These are phyloP conservation scores for Leucocoprinus leucothites DNA, from an alignment of 768 basidiomycete genomes.

Conservation along the genomic window DNA sequence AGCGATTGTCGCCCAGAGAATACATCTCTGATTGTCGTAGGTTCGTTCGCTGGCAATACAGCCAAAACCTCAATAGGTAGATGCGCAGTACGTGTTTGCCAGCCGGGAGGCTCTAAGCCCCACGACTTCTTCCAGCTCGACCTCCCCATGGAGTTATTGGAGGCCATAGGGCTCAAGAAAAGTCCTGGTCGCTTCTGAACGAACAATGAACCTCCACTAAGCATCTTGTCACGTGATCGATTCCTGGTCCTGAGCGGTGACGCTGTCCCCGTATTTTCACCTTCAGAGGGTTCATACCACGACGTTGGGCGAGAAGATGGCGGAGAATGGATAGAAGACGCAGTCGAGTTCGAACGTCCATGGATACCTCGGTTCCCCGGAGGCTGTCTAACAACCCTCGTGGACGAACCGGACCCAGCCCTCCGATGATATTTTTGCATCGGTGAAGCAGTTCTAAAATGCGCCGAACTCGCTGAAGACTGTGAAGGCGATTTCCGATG, in stretches of 20 bases:
- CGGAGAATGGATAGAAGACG: slow-evolving; percentile 76
- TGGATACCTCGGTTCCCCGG: slow-evolving; percentile 49
- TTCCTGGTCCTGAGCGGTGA: slow-evolving; percentile 61
- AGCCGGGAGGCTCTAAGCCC: slow-evolving; percentile 85
- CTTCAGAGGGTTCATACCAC: slow-evolving; percentile 72
- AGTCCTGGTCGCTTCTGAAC: slow-evolving; percentile 79
- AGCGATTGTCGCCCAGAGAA: slow-evolving; percentile 68
- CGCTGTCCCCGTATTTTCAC: slow-evolving; percentile 56
- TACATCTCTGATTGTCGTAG: slow-evolving; percentile 66
- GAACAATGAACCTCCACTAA: slow-evolving; percentile 52
- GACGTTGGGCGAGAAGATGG: slow-evolving; percentile 77
- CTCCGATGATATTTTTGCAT: slow-evolving; percentile 77
- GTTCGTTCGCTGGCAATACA: slow-evolving; percentile 54
- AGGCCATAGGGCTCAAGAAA: slow-evolving; percentile 52
- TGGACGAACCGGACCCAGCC: slow-evolving; percentile 79
- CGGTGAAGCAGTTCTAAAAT: slow-evolving; percentile 71
- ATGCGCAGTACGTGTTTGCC: slow-evolving; percentile 67
- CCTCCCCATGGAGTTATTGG: slow-evolving; percentile 47
- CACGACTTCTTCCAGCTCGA: slow-evolving; percentile 89
- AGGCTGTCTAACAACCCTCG: slow-evolving; percentile 70
- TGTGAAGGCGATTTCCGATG: slow-evolving; percentile 77
- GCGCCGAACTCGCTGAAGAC: slow-evolving; percentile 70
- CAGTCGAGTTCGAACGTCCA: slow-evolving; percentile 68
- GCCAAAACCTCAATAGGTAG: slow-evolving; percentile 75
- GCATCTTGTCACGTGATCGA: slow-evolving; percentile 39